Evolutionary conservation across 352 stramenopile genomes (phyloP), one percentile per base, ranked within the genome.

Genomic region (Phytophthora podocarpi): DNA sequence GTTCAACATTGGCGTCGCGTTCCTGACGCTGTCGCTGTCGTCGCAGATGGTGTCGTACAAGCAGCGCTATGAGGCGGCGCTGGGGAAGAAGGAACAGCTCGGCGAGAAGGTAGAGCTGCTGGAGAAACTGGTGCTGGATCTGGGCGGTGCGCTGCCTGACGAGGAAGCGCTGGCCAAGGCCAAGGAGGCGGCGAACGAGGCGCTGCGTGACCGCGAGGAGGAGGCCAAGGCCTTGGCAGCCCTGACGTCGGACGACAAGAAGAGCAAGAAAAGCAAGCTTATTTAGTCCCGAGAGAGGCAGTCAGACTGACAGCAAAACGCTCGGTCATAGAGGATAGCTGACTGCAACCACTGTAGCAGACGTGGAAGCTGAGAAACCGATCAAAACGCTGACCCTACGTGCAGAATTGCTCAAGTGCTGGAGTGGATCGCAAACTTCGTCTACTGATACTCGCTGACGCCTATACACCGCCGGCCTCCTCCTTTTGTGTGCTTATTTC

Each of bases 1-100:
- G 63, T 95, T 93, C 63, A 93, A 93, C 72, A 89, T 95, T 43
- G 84, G 86, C 34, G 64, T 95, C 11, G 83, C 84, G 5, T 90
- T 93, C 67, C 67, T 95, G 52, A 91, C 86, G 64, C 69, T 95
- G 28, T 95, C 86, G 41, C 75, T 95, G n/a, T 91, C 86, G 41
- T 90, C 82, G 43, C 84, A 93, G 66, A 72, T 95, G 46, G 83
- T 95, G 24, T 75, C 75, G 37, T 82, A 81, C 75, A 91, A 90
- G 62, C 77, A 94, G 53, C 72, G 76, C 34, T 78, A 79, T 40
- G 70, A 89, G 41, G 59, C 62, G 21, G 65, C 57, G 30, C 45
- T 72, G 50, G 50, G 48, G 5, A 69, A 83, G 27, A 80, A 80
- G 41, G 72, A 66, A 12, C 32, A 81, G 58, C 68, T 94, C 35